phyloP scores from a whole-genome alignment of 1,284 basidiomycete species.

The Xanthoconium separans region DNA sequence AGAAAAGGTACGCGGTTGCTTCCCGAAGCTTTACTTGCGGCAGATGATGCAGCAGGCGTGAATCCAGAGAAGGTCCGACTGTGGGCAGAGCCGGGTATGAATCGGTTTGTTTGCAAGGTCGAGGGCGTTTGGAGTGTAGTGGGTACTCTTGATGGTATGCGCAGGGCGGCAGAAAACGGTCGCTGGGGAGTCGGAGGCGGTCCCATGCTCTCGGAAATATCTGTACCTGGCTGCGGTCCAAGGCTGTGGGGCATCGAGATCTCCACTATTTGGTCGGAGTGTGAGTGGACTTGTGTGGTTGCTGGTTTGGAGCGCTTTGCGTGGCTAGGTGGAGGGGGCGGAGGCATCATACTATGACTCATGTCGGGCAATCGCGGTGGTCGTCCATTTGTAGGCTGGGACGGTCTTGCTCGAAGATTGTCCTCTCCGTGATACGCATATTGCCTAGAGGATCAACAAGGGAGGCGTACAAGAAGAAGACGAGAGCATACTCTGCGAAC shows the following conservation, averaged over 20 bases:
- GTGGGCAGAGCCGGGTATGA: slow-evolving; percentile 28
- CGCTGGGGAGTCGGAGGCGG: slow-evolving; percentile 30
- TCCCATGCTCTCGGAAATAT: slow-evolving; percentile 20
- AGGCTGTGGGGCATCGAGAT: slow-evolving; percentile 5
- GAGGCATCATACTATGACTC: slow-evolving; percentile 22
- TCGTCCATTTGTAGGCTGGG: slow-evolving; percentile 36
- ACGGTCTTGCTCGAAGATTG: slow-evolving; percentile 37
- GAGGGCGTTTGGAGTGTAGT: slow-evolving; percentile 7
- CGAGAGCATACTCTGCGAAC: slow-evolving; percentile 44
- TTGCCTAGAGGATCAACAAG: slow-evolving; percentile 42
- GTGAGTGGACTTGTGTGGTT: slow-evolving; percentile 6
- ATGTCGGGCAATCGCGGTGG: slow-evolving; percentile 24
- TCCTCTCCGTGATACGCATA: slow-evolving; percentile 55
- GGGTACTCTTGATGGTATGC: slow-evolving; percentile 17
- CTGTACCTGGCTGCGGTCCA: slow-evolving; percentile 14
- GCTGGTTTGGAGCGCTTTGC: slow-evolving; percentile 30
- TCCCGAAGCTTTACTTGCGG: slow-evolving; percentile 19
- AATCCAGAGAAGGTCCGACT: slow-evolving; percentile 11
- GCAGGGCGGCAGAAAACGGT: slow-evolving; percentile 28
- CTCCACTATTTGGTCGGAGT: slow-evolving; percentile 11
- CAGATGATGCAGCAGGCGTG: not conserved
- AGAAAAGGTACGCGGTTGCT: slow-evolving; percentile 52
- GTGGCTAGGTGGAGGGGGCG: slow-evolving; percentile 25
- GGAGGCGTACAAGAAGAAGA: slow-evolving; percentile 7
- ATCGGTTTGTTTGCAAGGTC: slow-evolving; percentile 28